Evolutionary conservation across 768 basidiomycete genomes (phyloP), one percentile per base, ranked within the genome.

Genomic region (Leucocoprinus birnbaumii): DNA sequence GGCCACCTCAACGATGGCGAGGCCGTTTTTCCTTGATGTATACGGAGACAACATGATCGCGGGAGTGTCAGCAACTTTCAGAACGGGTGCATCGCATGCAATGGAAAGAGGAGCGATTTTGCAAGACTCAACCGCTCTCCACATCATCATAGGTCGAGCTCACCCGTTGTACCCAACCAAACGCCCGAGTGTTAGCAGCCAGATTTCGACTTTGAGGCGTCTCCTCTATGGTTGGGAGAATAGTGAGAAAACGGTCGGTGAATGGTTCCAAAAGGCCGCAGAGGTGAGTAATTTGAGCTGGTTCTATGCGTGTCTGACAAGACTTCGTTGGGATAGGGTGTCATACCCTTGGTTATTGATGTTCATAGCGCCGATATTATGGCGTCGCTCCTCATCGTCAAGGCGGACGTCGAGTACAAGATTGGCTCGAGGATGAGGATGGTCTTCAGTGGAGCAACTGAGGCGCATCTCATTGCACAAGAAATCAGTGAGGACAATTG

Each of bases 301-400:
- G 37, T 45, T 22, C 6, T 16, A 5, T 53, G 21, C 31, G 11
- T 35, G 16, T 31, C 35, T 35, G 44, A 26, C 46, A 52, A 45
- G 31, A n/a, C 48, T 46, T 24, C n/a, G n/a, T 19, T 34, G 21
- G 9, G 24, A 43, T 53, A 86, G 80, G 85, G 87, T 16, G 70
- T 81, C 8, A 69, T 88, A 35, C 84, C 87, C 1, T 68, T 93
- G 40, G 83, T 91, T 3, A 70, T 91, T 16, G 78, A 85, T 35
- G 85, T 85, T 5, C 72, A 84, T 58, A 86, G 75, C 62, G 85
- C 85, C 13, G 89, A 93, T 62, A 78, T 84, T 24, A 91, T 92
- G 78, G 84, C 86, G 2, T 78, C 80, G 1, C 68, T 93, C 31
- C 66, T 92, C 44, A 73, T 79, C 19, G 70, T 93, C 61, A 91